Evolutionary conservation across 2,329 filamentous ascomycete species (phyloP).

Genomic region (Paramyrothecium roridum): DNA sequence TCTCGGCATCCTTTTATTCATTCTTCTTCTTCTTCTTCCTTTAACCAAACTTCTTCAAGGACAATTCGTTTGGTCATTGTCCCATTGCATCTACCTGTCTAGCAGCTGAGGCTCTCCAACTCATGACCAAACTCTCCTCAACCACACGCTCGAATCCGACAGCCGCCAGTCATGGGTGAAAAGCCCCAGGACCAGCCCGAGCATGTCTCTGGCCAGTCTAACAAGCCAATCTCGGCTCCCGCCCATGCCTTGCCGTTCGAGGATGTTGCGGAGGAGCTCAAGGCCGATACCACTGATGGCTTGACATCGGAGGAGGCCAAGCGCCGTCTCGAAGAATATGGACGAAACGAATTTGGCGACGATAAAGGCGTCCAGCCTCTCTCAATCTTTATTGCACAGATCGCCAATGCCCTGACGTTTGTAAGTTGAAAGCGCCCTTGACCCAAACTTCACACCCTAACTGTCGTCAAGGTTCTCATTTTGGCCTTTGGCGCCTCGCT

Average conservation of each 20-base stretch:
- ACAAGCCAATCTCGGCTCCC: constrained; percentile 53
- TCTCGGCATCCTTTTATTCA: not conserved
- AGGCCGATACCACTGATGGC: constrained; percentile 54
- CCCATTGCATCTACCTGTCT: no score
- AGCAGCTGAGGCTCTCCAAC: no score
- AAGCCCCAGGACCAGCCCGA: constrained; percentile 17
- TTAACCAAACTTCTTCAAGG: no score
- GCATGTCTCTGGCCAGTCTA: constrained; percentile 37
- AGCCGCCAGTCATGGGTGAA: constrained; percentile 15
- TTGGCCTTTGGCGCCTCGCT: constrained; percentile 56
- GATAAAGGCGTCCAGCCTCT: constrained; percentile 55
- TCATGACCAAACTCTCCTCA: no score
- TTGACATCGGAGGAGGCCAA: constrained; percentile 52
- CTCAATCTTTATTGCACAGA: constrained; percentile 63
- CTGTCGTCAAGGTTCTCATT: constrained; percentile 40
- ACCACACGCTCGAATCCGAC: no score
- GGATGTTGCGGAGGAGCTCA: constrained; percentile 51
- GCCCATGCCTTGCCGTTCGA: constrained; percentile 59
- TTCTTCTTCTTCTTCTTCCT: not conserved
- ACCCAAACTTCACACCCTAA: not conserved
- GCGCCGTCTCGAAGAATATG: constrained; percentile 52
- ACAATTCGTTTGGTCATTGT: no score
- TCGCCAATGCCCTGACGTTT: constrained; percentile 68
- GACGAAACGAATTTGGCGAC: constrained; percentile 62
- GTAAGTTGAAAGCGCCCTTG: constrained; percentile 32